Conservation (phyloP, 805 yeast species). For the Lipomyces lipofer region DNA sequence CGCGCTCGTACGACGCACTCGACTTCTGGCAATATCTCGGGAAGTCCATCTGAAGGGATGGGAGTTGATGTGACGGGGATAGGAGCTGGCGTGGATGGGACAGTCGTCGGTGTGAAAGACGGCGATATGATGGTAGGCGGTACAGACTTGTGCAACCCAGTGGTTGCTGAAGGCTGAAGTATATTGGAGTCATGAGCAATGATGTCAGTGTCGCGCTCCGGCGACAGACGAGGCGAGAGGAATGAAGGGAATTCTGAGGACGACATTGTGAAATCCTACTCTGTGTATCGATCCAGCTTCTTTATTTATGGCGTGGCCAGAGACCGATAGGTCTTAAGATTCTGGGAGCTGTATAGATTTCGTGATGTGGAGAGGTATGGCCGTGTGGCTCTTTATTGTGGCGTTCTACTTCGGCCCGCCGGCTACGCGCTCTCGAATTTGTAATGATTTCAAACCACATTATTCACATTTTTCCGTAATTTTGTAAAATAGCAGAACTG, state of each 20-base stretch:
- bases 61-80: constrained; percentile 15
- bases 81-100: constrained; percentile 30
- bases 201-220: constrained; percentile 1
- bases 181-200: not conserved
- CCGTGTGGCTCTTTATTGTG: too few relatives aligned
- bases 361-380: too few relatives aligned
- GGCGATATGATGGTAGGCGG: constrained; percentile 25
- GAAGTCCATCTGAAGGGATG: constrained; percentile 27
- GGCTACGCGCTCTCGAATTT: too few relatives aligned
- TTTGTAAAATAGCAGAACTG: too few relatives aligned
- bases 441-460: too few relatives aligned
- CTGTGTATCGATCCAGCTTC: too few relatives aligned
- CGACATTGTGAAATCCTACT: constrained; percentile 1
- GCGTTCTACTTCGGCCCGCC: too few relatives aligned
- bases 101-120: constrained; percentile 22
- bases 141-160: not conserved
- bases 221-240: constrained; percentile 24
- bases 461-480: too few relatives aligned
- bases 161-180: constrained; percentile 3
- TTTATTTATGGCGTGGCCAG: too few relatives aligned
- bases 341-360: too few relatives aligned
- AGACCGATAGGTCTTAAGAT: too few relatives aligned
- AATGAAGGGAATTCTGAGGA: constrained; percentile 23
- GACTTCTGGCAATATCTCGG: constrained; percentile 62
- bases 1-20: constrained; percentile 91